These are phyloP conservation scores for Podospora appendiculata DNA, from an alignment of 495 filamentous ascomycete genomes.

Conservation along the genomic window DNA sequence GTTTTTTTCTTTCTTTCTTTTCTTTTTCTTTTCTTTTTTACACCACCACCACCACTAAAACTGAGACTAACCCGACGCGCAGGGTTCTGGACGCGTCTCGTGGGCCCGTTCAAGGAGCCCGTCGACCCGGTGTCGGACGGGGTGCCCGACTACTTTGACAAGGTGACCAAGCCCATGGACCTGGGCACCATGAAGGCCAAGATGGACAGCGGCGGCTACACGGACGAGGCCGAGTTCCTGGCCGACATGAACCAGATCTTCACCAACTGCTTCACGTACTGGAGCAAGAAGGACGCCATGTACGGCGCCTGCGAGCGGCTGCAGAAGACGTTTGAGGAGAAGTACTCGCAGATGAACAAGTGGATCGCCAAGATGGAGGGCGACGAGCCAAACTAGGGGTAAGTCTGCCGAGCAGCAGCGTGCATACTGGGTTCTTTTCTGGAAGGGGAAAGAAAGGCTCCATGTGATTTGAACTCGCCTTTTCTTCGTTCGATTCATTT, in stretches of 20 bases:
- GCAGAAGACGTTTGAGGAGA: constrained; percentile 44
- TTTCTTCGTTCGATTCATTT: too few species aligned
- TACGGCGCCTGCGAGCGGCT: constrained; percentile 36
- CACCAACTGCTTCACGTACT: constrained; percentile 41
- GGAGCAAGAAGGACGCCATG: constrained; percentile 34
- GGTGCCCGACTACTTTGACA: constrained; percentile 41
- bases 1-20: neutral
- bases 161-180: constrained; percentile 41
- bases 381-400: constrained; percentile 23
- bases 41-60: neutral
- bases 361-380: constrained; percentile 42
- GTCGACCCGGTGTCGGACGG: constrained; percentile 36
- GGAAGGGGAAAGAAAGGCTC: too few species aligned
- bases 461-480: too few species aligned
- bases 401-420: neutral
- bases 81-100: constrained; percentile 53
- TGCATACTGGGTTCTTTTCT: too few species aligned
- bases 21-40: neutral
- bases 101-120: constrained; percentile 43
- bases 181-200: constrained; percentile 41
- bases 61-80: neutral
- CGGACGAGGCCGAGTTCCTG: constrained; percentile 33
- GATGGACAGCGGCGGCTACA: constrained; percentile 36
- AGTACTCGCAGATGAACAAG: constrained; percentile 39
- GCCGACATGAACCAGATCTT: constrained; percentile 43